Evolutionary conservation across 2,329 filamentous ascomycete genomes (phyloP).

Genomic region (Geosmithia putterillii): DNA sequence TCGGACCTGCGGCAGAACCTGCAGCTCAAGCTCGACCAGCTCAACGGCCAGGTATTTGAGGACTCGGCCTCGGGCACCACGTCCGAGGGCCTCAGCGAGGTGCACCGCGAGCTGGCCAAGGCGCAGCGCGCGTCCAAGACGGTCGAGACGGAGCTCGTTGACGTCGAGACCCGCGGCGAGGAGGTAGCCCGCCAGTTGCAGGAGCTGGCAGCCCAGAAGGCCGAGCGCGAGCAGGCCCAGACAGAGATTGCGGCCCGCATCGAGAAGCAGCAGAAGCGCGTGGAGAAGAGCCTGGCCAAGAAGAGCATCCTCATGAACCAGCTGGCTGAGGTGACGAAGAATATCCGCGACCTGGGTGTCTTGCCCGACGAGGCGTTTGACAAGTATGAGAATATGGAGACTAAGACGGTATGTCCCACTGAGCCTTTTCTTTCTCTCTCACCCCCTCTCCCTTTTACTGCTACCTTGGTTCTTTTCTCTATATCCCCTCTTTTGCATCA

Average conservation of each 20-base stretch:
- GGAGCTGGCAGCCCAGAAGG: slow-evolving; percentile 41
- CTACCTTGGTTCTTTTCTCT: too few relatives aligned
- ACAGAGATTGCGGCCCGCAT: slow-evolving; percentile 68
- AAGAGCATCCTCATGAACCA: slow-evolving; percentile 69
- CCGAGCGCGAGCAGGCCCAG: slow-evolving; percentile 57
- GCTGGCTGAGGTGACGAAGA: slow-evolving; percentile 69
- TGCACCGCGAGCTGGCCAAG: slow-evolving; percentile 70
- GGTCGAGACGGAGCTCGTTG: slow-evolving; percentile 55
- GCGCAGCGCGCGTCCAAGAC: slow-evolving; percentile 54
- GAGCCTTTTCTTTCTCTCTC: not conserved
- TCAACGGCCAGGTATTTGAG: slow-evolving; percentile 66
- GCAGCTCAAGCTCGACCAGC: slow-evolving; percentile 73
- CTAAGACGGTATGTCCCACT: slow-evolving; percentile 50
- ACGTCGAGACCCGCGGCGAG: slow-evolving; percentile 64
- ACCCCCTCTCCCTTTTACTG: not conserved
- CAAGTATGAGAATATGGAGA: slow-evolving; percentile 75
- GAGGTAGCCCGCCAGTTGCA: slow-evolving; percentile 35
- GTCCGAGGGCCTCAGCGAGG: slow-evolving; percentile 60
- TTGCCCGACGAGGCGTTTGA: slow-evolving; percentile 89
- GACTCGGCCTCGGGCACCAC: slow-evolving; percentile 44
- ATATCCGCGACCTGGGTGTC: slow-evolving; percentile 86
- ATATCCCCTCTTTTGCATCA: not conserved
- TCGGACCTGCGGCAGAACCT: slow-evolving; percentile 83
- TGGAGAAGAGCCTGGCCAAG: slow-evolving; percentile 86
- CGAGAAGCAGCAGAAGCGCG: slow-evolving; percentile 73